phyloP scores from a whole-genome alignment of 768 basidiomycete genomes.

The Mycena rosella region DNA sequence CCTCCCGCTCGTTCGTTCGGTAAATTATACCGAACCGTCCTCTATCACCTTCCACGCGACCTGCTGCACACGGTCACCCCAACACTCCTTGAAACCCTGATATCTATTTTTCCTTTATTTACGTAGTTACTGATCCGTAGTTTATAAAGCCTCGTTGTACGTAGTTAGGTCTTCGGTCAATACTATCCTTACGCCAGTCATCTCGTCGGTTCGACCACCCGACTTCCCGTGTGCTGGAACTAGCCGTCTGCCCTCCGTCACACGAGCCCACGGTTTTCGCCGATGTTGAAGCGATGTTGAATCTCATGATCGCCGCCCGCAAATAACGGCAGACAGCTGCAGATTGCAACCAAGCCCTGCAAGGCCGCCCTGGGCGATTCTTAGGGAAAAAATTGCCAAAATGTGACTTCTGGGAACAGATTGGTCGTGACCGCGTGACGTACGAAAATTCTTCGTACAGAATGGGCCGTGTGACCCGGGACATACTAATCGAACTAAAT shows the following conservation, averaged over 20 bases:
- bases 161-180: constrained; percentile 2
- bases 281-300: no score
- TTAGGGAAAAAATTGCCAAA: no score
- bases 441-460: background rate
- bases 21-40: background rate
- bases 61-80: background rate
- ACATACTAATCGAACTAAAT: background rate
- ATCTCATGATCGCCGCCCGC: no score
- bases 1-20: background rate
- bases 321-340: no score
- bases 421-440: background rate
- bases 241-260: background rate
- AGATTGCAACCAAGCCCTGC: no score
- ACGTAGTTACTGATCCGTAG: constrained; percentile 4
- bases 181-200: constrained; percentile 4
- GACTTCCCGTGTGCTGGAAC: constrained; percentile 4
- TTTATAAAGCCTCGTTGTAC: constrained; percentile 1
- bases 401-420: background rate
- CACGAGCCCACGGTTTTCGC: background rate
- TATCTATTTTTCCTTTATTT: background rate
- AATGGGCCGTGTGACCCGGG: background rate
- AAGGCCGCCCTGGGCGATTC: no score
- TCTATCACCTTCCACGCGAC: background rate
- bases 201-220: constrained; percentile 7
- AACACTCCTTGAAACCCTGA: background rate